A percentile compares a stretch with the other conserved stretches of the same genome.
Conservation (phyloP, 1,284 basidiomycete genomes). For the Paramarasmius palmivorus region DNA sequence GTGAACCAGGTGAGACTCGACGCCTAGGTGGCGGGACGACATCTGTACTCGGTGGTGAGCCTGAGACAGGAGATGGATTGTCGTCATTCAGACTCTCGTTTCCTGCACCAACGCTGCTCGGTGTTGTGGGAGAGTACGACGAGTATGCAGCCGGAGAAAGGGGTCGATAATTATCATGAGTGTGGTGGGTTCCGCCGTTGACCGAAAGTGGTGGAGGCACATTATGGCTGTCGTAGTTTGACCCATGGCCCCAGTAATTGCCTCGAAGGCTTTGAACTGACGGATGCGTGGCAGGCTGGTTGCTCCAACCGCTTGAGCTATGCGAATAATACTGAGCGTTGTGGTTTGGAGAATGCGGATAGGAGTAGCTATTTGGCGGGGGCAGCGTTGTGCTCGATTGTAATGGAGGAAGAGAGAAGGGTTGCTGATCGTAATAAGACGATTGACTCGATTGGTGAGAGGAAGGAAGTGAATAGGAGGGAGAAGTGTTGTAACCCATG, state of each 20-base stretch:
- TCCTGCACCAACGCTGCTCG: conserved; percentile 5
- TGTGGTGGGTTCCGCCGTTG: conserved; percentile 6
- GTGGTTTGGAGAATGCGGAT: conserved; percentile 10
- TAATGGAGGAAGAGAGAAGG: conserved; percentile 14
- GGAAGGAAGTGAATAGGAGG: conserved; percentile 24
- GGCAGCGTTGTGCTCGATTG: conserved; percentile 9
- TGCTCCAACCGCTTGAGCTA: conserved; percentile 4
- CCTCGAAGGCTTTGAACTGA: conserved; percentile 14
- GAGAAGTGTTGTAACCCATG: conserved; percentile 21
- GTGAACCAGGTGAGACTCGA: conserved; percentile 34
- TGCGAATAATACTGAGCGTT: conserved; percentile 8
- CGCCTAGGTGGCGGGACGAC: conserved; percentile 66
- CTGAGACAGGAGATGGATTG: conserved; percentile 12
- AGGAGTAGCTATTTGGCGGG: conserved; percentile 9
- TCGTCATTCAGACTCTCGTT: conserved; percentile 5
- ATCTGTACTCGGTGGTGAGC: conserved; percentile 32
- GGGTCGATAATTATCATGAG: conserved; percentile 12
- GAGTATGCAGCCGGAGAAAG: conserved; percentile 12
- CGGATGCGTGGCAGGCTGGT: conserved; percentile 8
- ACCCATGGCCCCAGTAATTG: conserved; percentile 12
- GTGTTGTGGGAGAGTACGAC: conserved; percentile 7
- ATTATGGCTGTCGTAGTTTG: conserved; percentile 8
- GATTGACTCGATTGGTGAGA: conserved; percentile 33
- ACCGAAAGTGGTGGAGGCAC: conserved; percentile 5
- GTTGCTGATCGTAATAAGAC: conserved; percentile 25